Conservation (phyloP, 768 basidiomycete species). For the Tricholoma matsutake region DNA sequence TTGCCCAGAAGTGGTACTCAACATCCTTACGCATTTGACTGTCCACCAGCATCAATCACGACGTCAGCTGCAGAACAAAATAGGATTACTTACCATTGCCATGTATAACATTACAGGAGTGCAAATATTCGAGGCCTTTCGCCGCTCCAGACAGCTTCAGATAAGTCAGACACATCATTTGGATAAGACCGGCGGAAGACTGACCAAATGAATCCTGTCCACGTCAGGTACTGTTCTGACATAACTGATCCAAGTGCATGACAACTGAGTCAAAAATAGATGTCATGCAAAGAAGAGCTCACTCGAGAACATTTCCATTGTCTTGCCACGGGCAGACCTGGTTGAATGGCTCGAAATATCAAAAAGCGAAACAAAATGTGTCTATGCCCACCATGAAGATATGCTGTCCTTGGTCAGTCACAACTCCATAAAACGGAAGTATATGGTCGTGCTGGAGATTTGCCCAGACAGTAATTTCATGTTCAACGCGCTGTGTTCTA, state of each 20-base stretch:
- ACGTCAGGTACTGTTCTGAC: constrained; percentile 31
- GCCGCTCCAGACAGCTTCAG: constrained; percentile 51
- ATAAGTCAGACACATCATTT: neutral
- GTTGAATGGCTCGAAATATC: neutral
- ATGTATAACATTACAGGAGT: constrained; percentile 49
- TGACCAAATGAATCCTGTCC: constrained; percentile 43
- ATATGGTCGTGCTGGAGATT: constrained; percentile 49
- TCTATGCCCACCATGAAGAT: constrained; percentile 42
- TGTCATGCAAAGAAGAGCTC: constrained; percentile 10
- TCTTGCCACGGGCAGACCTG: constrained; percentile 65
- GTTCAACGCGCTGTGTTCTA: constrained; percentile 46
- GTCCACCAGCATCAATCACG: neutral
- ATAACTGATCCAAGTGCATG: constrained; percentile 33
- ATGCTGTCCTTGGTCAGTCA: constrained; percentile 48
- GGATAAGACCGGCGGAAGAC: constrained; percentile 3
- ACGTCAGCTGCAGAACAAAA: neutral
- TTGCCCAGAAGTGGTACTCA: neutral
- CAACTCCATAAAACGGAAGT: constrained; percentile 54
- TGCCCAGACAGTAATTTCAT: constrained; percentile 55
- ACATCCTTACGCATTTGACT: constrained; percentile 7
- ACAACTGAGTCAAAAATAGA: neutral
- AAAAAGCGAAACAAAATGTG: neutral
- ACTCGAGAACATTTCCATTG: constrained; percentile 55
- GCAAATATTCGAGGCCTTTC: constrained; percentile 55
- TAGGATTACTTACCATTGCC: constrained; percentile 49